Evolutionary conservation across 2,329 filamentous ascomycete genomes (phyloP).

Genomic region (Sporothrix curviconia): DNA sequence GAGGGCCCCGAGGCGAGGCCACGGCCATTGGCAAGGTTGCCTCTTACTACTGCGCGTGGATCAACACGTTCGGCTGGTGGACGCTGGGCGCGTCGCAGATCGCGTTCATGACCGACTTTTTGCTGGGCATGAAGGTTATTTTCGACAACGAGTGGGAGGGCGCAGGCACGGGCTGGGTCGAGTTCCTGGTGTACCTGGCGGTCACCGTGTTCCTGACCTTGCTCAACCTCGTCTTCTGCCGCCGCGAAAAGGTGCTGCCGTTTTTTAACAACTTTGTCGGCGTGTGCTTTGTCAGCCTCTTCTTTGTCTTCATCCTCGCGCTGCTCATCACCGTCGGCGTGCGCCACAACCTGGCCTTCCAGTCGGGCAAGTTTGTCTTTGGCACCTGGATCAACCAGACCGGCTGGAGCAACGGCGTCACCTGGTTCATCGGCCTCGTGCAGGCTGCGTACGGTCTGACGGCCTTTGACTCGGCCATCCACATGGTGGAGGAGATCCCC

Average conservation of each 20-base stretch:
- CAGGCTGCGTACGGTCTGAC: conserved; percentile 30
- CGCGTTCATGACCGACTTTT: conserved; percentile 17
- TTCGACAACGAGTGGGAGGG: conserved; percentile 17
- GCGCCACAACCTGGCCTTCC: conserved; percentile 20
- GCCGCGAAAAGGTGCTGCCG: conserved; percentile 40
- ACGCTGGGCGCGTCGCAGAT: conserved; percentile 18
- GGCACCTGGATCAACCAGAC: conserved; percentile 25
- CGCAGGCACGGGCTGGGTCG: conserved; percentile 15
- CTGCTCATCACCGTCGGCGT: conserved; percentile 21
- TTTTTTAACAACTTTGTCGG: conserved; percentile 53
- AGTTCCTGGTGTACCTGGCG: conserved; percentile 48
- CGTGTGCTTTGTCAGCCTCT: conserved; percentile 31
- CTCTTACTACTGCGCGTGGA: conserved; percentile 18
- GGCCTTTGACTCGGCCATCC: conserved; percentile 28
- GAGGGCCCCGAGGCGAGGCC: conserved; percentile 26
- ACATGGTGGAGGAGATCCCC: conserved; percentile 33
- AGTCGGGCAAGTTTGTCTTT: conserved; percentile 26
- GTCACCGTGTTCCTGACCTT: conserved; percentile 24
- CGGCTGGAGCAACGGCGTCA: conserved; percentile 31
- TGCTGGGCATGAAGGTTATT: conserved; percentile 19
- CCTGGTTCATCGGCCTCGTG: conserved; percentile 27
- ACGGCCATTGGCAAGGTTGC: conserved; percentile 22
- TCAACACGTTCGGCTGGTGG: conserved; percentile 21
- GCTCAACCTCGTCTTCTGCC: conserved; percentile 34
- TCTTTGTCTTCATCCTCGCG: conserved; percentile 28